Evolutionary conservation across 345 rosid genomes (phyloP), one percentile per base, ranked within the genome.

Genomic region (Raphanus raphanistrum): DNA sequence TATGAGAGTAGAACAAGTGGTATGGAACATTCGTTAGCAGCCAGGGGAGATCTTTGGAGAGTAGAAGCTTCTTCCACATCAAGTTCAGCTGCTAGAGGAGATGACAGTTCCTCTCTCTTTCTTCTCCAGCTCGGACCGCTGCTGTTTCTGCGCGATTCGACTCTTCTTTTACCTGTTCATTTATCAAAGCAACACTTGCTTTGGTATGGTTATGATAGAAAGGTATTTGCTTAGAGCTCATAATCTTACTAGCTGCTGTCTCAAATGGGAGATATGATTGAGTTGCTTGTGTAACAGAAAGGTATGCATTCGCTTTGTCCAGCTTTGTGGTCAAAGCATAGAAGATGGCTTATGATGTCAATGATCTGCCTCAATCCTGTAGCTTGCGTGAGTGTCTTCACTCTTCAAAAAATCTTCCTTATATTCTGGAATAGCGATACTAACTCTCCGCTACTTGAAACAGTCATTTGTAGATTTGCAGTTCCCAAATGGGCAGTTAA

Each of bases 301-400:
- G 99, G 99, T 61, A 84, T 92, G 86, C 99, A 95, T 83, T 95
- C 98, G 57, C 87, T 95, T 6, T 95, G 99, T 81, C 99, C 99
- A 68, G 96, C 98, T 32, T 79, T 95, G 66, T 95, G 98, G 99
- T 95, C 99, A 79, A 92, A 90, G 85, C 98, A 95, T 80, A 79
- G 98, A 74, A 90, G 98, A 80, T 95, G 98, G 99, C 89, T 92
- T 79, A 79, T 95, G 76, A 95, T 95, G 98, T 92, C 99, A 78
- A 95, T 95, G 98, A 89, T 92, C 36, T 88, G 97, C 69, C 90
- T 92, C 76, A 95, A 88, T 79, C 99, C 98, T 79, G 54, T 92
- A 76, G 90, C 94, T 38, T 95, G 97, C 82, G 97, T 95, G 85
- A 90, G 96, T 84, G 16, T 60, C 66, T 52, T 48, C 29, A 38